Conservation (phyloP, 1,284 basidiomycete genomes). For the Xerocomus amazonicus region DNA sequence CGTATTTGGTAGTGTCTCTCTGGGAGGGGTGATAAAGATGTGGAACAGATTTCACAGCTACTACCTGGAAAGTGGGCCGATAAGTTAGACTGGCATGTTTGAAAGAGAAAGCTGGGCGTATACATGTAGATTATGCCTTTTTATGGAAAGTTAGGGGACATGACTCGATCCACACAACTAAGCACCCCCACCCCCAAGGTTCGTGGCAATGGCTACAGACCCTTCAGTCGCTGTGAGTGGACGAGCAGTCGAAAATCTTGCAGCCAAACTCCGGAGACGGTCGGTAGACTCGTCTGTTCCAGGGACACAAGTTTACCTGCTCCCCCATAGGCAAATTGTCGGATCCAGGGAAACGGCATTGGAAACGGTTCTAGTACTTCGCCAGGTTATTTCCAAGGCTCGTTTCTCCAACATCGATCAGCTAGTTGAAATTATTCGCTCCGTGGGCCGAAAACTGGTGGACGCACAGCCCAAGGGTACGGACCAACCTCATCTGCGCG, state of each 20-base stretch:
- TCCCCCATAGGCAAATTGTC: constrained; percentile 70
- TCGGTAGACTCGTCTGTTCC: constrained; percentile 35
- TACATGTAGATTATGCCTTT: background rate
- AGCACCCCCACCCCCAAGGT: too few relatives aligned
- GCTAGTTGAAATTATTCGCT: constrained; percentile 76
- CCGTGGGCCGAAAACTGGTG: constrained; percentile 76
- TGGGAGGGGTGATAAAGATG: constrained; percentile 93
- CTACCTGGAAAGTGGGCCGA: constrained; percentile 87
- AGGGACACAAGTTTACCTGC: background rate
- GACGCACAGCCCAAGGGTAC: constrained; percentile 92
- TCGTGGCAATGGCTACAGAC: constrained; percentile 40
- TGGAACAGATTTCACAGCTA: constrained; percentile 84
- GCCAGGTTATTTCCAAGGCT: constrained; percentile 85
- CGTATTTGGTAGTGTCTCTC: constrained; percentile 64
- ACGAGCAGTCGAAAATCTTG: constrained; percentile 62
- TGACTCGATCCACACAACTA: constrained; percentile 11
- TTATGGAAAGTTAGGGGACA: constrained; percentile 16
- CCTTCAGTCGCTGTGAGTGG: constrained; percentile 39
- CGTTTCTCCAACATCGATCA: constrained; percentile 87
- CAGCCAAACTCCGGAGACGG: constrained; percentile 64
- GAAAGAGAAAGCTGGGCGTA: too few relatives aligned
- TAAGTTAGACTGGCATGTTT: constrained; percentile 79
- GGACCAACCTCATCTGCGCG: constrained; percentile 7
- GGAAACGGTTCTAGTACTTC: constrained; percentile 84
- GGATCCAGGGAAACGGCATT: constrained; percentile 86